Evolutionary conservation across 2,329 filamentous ascomycete genomes (phyloP).

Genomic region (Penicillium corylophilum): DNA sequence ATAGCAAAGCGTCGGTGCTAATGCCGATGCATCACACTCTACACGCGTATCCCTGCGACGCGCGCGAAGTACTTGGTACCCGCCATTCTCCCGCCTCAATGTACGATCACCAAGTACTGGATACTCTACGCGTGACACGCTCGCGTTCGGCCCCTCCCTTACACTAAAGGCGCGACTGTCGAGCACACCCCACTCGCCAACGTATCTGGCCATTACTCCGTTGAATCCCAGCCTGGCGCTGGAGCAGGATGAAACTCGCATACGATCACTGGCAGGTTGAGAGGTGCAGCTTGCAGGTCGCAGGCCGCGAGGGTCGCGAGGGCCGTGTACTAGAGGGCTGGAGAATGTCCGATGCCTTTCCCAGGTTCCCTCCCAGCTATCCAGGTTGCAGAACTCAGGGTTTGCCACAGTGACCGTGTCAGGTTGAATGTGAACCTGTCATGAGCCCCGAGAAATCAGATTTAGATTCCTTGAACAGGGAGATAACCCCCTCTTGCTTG

Average conservation of each 20-base stretch:
- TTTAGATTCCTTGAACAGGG: background rate
- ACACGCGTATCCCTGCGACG: constrained; percentile 17
- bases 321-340: background rate
- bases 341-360: background rate
- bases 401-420: background rate
- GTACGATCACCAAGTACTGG: background rate
- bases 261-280: background rate
- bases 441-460: background rate
- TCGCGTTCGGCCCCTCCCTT: constrained; percentile 11
- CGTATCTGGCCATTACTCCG: constrained; percentile 4
- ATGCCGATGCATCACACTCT: background rate
- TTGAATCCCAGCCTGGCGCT: constrained; percentile 4
- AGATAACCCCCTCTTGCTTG: background rate
- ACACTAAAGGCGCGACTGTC: background rate
- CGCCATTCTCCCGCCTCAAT: background rate
- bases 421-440: background rate
- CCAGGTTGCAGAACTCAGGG: background rate
- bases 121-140: constrained; percentile 10
- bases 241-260: constrained; percentile 1
- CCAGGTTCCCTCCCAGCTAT: background rate
- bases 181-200: constrained; percentile 4
- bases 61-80: constrained; percentile 11
- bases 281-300: background rate
- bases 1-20: background rate
- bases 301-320: background rate